Evolutionary conservation across 78 protist species (phyloP).

Genomic region (Mantamonas sphyraenae): DNA sequence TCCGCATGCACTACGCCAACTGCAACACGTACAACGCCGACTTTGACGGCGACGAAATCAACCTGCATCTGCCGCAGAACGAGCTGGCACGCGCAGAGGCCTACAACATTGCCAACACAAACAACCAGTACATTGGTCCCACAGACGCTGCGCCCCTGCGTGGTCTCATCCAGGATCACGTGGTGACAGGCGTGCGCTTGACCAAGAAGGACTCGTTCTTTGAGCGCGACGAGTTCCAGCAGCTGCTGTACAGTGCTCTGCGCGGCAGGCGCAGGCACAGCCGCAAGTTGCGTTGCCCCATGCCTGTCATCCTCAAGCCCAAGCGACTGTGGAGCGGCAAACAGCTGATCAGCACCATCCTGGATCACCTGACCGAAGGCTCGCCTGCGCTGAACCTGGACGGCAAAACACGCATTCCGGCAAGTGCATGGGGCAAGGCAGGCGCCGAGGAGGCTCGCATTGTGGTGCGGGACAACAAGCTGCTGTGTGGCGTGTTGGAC

Average conservation of each 20-base stretch:
- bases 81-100: conserved; percentile 78
- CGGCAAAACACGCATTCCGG: conserved; percentile 49
- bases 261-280: conserved; percentile 14
- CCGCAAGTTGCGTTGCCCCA: conserved; percentile 40
- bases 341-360: conserved; percentile 72
- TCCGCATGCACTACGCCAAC: conserved; percentile 97
- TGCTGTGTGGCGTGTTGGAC: conserved; percentile 89
- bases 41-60: conserved; percentile 99
- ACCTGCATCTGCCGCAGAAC: conserved; percentile 90
- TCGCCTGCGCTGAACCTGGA: conserved; percentile 33
- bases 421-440: conserved; percentile 58
- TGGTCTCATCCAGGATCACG: conserved; percentile 98
- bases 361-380: conserved; percentile 56
- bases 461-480: conserved; percentile 22
- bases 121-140: conserved; percentile 78
- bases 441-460: neutral
- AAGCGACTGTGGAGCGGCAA: conserved; percentile 89
- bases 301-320: conserved; percentile 84
- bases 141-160: conserved; percentile 92
- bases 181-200: conserved; percentile 84
- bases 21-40: conserved; percentile 98
- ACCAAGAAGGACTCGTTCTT: conserved; percentile 84
- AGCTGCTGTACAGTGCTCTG: conserved; percentile 39
- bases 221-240: conserved; percentile 27
- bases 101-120: conserved; percentile 58